phyloP scores from a whole-genome alignment of 129 eudicot species.

The Pseudognaphalium luteoalbum region DNA sequence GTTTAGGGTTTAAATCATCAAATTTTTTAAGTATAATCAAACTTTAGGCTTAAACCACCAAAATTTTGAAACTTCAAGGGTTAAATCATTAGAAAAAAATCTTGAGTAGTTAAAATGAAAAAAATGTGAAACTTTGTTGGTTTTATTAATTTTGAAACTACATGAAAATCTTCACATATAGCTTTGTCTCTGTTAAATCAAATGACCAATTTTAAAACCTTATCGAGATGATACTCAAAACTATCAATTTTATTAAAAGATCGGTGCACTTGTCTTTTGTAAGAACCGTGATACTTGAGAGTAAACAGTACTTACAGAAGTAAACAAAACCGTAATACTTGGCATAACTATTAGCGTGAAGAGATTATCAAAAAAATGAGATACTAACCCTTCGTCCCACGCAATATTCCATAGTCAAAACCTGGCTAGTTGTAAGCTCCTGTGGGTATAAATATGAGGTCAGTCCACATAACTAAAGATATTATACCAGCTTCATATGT shows the following conservation, averaged over 20 bases:
- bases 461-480: constrained; percentile 22
- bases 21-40: no score
- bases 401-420: constrained; percentile 91
- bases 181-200: constrained; percentile 8
- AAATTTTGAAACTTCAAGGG: no score
- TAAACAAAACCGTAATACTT: neutral
- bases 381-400: constrained; percentile 68
- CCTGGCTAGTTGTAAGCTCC: constrained; percentile 86
- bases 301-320: no score
- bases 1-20: no score
- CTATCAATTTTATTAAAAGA: constrained; percentile 3
- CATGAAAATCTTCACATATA: neutral
- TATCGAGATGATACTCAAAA: constrained; percentile 4
- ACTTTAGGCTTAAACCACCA: no score
- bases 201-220: neutral
- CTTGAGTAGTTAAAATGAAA: no score
- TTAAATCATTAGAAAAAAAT: no score
- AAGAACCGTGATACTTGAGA: no score
- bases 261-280: neutral
- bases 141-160: no score
- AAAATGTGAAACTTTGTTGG: no score
- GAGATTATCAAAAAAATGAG: constrained; percentile 5
- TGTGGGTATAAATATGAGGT: constrained; percentile 29
- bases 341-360: neutral
- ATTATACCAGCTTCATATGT: neutral